Base-by-base conservation (phyloP, 192 early-diverging fungal species). In the Backusella tarrabulga region DNA sequence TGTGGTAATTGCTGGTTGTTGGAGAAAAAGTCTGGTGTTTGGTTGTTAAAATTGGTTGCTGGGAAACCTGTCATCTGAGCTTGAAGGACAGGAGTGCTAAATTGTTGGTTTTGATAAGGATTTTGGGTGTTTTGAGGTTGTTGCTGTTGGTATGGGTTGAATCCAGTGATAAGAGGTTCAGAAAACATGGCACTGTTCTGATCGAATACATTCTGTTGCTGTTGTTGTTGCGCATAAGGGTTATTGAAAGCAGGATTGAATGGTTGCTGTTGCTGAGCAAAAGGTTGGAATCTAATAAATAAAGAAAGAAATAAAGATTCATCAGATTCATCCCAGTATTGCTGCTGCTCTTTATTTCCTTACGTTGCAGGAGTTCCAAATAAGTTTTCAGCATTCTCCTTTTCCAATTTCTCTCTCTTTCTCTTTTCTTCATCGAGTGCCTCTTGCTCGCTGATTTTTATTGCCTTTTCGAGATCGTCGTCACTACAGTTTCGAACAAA, bases 61-160 rank as follows among this genome's bases (percentile, higher is more conserved):
- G 32, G 76, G 26, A 72, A 72, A 21, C 79, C 79, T 44, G 79
- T 80, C 74, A 79, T 79, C 42, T 79, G 77, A 23, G 77, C 79
- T 29, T 80, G 79, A 40, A 80, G 72, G 21, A 41, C 35, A 34
- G 69, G 60, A 34, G 69, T 72, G 36, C 56, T 74, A 19, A 72
- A 76, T 73, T 79, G 81, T 69, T 77, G 76, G 19, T 79, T 73
- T 52, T 79, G 81, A 15, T 83, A 83, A 50, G 74, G 78, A 56
- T 75, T 83, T 50, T 72, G n/a, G 69, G 75, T 42, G 54, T 44
- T 38, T 78, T 77, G 80, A 60, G 54, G 79, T 8, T 69, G 77
- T 66, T 77, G 77, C 21, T 73, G 56, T 50, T 68, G 19, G 66
- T 76, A 68, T 72, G 50, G 34, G 41, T 44, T 50, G 32, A 52